Base-by-base conservation (phyloP, 805 yeast species). In the Danielozyma ontarioensis region DNA sequence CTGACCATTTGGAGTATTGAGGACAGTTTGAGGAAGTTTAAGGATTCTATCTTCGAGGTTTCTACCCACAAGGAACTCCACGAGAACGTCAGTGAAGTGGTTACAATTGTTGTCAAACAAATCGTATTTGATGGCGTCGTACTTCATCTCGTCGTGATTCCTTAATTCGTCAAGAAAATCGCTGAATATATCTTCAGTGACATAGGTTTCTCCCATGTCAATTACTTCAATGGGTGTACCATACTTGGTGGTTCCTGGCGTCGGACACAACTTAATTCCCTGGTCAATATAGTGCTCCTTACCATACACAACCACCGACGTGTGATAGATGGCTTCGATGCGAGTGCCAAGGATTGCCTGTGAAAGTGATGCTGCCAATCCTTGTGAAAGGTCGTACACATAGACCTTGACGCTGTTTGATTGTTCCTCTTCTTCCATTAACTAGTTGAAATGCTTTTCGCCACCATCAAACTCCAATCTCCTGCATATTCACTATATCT, bases 281-380 rank as follows among this genome's bases (percentile, higher is more conserved):
- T 68, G 69, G 36, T 80, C 83, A 33, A 74, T 77, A 46, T 69
- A 80, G 41, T 70, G 64, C 45, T 80, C 87, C 32, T 59, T 61
- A n/a, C 65, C 70, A 42, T 67, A 62, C 13, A 72, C 64, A 8
- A 76, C 77, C 2, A 78, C 72, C 2, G 77, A 67, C 1, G 85
- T 79, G 51, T 80, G 87, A 64, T 80, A 81, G 5, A 80, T 68
- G 11, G 85, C 87, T 18, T 79, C 83, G 6, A 76, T 49, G 5
- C 51, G 46, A n/a, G 55, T 47, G 4, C 85, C 86, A 2, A 80
- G 51, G 6, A 80, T 46, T 53, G 64, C 62, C 13, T 63, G 70
- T 4, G 80, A 63, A 43, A 72, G 61, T 14, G 61, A 45, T 8
- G 68, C 61, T 4, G 87, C 87, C 39, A 80, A 50, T 0, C 86